These are phyloP conservation scores for Bruguiera parviflora DNA, from an alignment of 345 rosid species.

Conservation along the genomic window DNA sequence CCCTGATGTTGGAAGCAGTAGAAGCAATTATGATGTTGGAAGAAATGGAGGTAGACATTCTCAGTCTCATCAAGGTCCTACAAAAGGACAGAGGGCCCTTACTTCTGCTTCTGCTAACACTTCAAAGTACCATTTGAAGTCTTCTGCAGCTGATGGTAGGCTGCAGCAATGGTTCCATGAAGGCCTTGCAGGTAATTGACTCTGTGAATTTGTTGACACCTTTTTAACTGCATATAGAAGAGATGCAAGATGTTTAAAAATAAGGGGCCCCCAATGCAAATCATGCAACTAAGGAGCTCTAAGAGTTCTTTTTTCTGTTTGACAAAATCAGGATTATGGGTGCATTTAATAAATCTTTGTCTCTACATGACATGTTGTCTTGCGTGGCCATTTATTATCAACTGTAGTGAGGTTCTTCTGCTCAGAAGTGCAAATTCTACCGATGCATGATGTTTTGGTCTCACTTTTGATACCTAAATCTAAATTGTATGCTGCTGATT, in stretches of 20 bases:
- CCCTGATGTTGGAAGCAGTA: conserved; percentile 44
- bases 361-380: no score
- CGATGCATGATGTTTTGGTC: no score
- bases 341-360: no score
- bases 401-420: no score
- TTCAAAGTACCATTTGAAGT: conserved; percentile 64
- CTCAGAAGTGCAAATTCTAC: no score
- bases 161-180: conserved; percentile 99
- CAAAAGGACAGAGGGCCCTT: conserved; percentile 72
- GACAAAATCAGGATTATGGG: no score
- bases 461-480: no score
- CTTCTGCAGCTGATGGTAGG: conserved; percentile 65
- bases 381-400: no score
- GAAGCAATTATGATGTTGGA: conserved; percentile 1
- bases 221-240: background rate
- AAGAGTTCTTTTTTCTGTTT: no score
- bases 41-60: conserved; percentile 38
- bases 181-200: conserved; percentile 80
- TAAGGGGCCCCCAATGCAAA: no score
- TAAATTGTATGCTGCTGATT: background rate
- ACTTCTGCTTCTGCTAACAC: conserved; percentile 58
- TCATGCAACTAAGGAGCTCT: no score
- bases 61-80: conserved; percentile 38
- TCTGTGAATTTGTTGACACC: background rate
- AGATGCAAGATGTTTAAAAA: background rate